Conservation (phyloP, 2,329 filamentous ascomycete species). For the Amauroascus niger region DNA sequence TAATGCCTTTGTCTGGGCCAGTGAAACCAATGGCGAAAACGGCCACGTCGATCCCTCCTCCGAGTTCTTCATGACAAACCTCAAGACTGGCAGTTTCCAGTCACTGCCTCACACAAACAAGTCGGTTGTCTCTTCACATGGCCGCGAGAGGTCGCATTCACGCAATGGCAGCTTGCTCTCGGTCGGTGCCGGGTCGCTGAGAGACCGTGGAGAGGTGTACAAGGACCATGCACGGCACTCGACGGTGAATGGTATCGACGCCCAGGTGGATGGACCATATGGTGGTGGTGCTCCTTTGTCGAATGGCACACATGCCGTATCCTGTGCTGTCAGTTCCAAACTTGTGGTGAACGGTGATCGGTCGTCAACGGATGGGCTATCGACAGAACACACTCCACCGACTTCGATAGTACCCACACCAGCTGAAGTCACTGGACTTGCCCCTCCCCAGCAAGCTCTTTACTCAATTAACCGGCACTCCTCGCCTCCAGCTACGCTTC, state of each 20-base stretch:
- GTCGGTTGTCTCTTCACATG: constrained; percentile 10
- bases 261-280: background rate
- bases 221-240: constrained; percentile 4
- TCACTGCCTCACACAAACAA: constrained; percentile 33
- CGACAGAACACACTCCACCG: constrained; percentile 24
- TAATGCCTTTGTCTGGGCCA: constrained; percentile 41
- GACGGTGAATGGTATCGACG: constrained; percentile 4
- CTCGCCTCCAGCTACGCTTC: constrained; percentile 8
- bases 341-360: constrained; percentile 27
- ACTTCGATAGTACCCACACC: constrained; percentile 23
- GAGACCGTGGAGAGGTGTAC: constrained; percentile 13
- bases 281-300: background rate
- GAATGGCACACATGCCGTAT: background rate
- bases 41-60: constrained; percentile 32
- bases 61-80: constrained; percentile 32
- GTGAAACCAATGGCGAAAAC: constrained; percentile 37
- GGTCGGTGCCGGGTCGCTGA: constrained; percentile 16
- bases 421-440: constrained; percentile 26
- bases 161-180: constrained; percentile 18
- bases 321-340: constrained; percentile 24
- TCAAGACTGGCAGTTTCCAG: constrained; percentile 43
- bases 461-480: constrained; percentile 10
- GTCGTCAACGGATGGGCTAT: constrained; percentile 26
- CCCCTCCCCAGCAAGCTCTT: constrained; percentile 24
- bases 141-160: constrained; percentile 13